Conservation (phyloP, 441 rosid genomes). For the Biscutella laevigata region DNA sequence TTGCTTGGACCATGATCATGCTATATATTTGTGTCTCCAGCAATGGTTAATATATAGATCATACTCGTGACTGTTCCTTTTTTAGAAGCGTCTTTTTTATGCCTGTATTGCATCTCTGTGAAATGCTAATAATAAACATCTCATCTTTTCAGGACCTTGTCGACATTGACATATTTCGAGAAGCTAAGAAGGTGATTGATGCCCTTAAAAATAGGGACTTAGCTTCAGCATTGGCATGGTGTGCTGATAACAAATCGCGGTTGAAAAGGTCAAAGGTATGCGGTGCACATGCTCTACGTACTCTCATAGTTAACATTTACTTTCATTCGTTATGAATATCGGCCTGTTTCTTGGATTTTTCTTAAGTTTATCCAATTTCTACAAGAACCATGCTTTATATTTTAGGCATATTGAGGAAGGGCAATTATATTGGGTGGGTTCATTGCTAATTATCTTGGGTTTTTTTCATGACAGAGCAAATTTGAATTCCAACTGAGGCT, state of each 20-base stretch:
- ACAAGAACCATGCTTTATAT: too few species aligned
- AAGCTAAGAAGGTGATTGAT: conserved; percentile 76
- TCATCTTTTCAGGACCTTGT: conserved; percentile 68
- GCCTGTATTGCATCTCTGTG: conserved; percentile 7
- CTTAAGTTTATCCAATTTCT: neutral
- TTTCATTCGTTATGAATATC: conserved; percentile 1
- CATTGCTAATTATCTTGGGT: neutral
- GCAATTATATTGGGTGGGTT: too few species aligned
- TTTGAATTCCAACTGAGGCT: conserved; percentile 87
- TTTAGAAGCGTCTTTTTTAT: neutral
- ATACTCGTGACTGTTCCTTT: neutral
- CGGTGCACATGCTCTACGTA: neutral
- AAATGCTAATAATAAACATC: conserved; percentile 2
- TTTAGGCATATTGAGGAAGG: neutral
- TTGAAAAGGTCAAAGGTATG: conserved; percentile 85
- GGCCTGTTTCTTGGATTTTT: neutral
- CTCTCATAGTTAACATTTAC: neutral
- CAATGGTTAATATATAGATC: neutral
- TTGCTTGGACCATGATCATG: neutral
- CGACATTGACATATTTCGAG: conserved; percentile 81
- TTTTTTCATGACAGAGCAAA: conserved; percentile 52
- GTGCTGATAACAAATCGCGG: conserved; percentile 74
- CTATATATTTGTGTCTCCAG: neutral
- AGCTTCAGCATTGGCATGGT: conserved; percentile 86
- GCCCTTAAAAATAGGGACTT: conserved; percentile 77